Conservation (phyloP, 129 eudicot species). For the Centaurea solstitialis region DNA sequence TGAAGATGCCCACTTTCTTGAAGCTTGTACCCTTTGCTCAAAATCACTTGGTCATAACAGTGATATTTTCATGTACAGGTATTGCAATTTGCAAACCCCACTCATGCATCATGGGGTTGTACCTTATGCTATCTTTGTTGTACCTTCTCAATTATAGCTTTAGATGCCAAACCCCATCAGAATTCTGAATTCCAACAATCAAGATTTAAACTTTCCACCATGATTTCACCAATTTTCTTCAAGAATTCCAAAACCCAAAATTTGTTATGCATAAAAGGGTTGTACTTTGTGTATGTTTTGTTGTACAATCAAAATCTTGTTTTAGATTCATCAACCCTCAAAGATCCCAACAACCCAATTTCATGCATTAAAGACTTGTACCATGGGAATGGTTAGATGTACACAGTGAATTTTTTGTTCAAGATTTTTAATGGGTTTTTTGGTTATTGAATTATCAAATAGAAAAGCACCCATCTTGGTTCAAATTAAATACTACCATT, state of each 20-base stretch:
- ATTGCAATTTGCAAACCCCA: constrained; percentile 2
- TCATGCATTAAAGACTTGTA: background rate
- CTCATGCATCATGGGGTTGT: constrained; percentile 5
- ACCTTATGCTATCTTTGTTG: background rate
- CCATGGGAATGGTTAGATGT: constrained; percentile 4
- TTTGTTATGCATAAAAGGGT: background rate
- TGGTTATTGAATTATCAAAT: background rate
- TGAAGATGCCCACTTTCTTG: constrained; percentile 70
- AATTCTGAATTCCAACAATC: background rate
- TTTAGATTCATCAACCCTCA: background rate
- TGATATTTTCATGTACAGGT: constrained; percentile 95
- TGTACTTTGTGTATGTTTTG: constrained; percentile 20
- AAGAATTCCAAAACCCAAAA: background rate
- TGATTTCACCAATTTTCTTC: background rate
- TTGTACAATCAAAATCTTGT: constrained; percentile 7
- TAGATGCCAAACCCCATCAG: background rate
- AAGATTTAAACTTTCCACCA: constrained; percentile 6
- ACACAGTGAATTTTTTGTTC: background rate
- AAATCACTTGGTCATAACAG: constrained; percentile 54
- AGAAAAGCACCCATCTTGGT: background rate
- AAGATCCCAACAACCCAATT: background rate
- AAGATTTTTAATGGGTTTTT: background rate
- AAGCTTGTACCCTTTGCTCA: constrained; percentile 71
- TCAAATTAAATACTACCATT: too few species aligned
- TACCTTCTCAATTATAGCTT: constrained; percentile 13